These are phyloP conservation scores for Coemansia sp. DNA, from an alignment of 192 early-diverging fungal genomes.

Conservation along the genomic window DNA sequence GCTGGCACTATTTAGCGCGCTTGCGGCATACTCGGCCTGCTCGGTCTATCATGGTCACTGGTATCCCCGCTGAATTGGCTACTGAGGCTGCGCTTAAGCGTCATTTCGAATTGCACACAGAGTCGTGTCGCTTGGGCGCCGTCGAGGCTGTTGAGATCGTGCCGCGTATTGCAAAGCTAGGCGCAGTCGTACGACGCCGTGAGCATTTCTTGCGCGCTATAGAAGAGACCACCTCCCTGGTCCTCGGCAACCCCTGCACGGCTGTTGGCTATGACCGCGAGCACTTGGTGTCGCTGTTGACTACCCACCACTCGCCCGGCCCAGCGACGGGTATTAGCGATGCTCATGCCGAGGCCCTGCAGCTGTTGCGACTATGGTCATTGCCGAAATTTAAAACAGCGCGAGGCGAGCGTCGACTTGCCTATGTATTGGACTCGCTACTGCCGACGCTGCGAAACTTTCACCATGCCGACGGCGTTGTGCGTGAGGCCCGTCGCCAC, in stretches of 20 bases:
- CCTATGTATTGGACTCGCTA: slow-evolving; percentile 54
- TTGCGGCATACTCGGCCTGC: slow-evolving; percentile 55
- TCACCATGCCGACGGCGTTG: slow-evolving; percentile 61
- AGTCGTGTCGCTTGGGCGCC: slow-evolving; percentile 42
- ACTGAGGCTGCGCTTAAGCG: slow-evolving; percentile 56
- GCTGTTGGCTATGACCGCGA: slow-evolving; percentile 68
- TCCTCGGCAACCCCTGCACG: slow-evolving; percentile 72
- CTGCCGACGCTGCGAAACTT: slow-evolving; percentile 59
- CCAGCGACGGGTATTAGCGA: neutral
- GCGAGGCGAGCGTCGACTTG: slow-evolving; percentile 26
- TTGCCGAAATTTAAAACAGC: slow-evolving; percentile 17
- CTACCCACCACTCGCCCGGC: neutral
- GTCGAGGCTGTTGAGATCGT: slow-evolving; percentile 69
- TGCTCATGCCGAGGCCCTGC: slow-evolving; percentile 10
- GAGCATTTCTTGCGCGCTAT: slow-evolving; percentile 58
- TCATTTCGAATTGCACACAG: slow-evolving; percentile 59
- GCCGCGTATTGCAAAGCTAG: slow-evolving; percentile 58
- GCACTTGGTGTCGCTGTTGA: slow-evolving; percentile 21
- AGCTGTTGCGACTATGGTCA: slow-evolving; percentile 36
- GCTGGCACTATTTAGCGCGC: slow-evolving; percentile 57
- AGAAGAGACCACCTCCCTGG: slow-evolving; percentile 59
- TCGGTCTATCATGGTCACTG: slow-evolving; percentile 71
- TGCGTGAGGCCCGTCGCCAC: slow-evolving; percentile 47
- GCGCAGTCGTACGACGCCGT: slow-evolving; percentile 61
- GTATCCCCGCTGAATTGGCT: slow-evolving; percentile 64